Conservation (phyloP, 495 filamentous ascomycete species). For the Mytilinidion resinicola region DNA sequence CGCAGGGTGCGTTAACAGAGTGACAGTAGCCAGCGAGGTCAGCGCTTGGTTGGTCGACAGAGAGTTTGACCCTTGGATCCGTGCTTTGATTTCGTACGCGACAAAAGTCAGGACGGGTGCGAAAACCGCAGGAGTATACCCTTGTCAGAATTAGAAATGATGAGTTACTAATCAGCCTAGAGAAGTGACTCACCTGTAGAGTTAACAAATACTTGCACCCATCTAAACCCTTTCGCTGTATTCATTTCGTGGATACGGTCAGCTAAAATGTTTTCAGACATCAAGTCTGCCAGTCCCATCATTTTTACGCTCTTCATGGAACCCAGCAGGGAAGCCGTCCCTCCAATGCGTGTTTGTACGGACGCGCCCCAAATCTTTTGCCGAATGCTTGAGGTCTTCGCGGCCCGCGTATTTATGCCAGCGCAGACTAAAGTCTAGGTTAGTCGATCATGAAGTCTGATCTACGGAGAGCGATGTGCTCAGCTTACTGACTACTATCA, state of each 20-base stretch:
- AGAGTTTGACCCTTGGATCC: not conserved
- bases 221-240: slow-evolving; percentile 49
- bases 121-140: slow-evolving; percentile 44
- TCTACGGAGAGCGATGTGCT: not conserved
- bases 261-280: slow-evolving; percentile 42
- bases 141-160: slow-evolving; percentile 25
- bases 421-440: slow-evolving; percentile 1
- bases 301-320: slow-evolving; percentile 58
- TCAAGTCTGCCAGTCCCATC: slow-evolving; percentile 44
- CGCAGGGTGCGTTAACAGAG: slow-evolving; percentile 2
- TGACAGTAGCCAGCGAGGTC: slow-evolving; percentile 8
- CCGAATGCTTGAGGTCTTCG: slow-evolving; percentile 15
- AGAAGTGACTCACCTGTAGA: slow-evolving; percentile 35
- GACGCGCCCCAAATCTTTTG: slow-evolving; percentile 44
- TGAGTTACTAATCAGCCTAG: slow-evolving; percentile 4
- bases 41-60: slow-evolving; percentile 5
- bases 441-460: not conserved
- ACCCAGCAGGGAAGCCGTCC: slow-evolving; percentile 45
- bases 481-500: slow-evolving; percentile 19
- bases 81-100: slow-evolving; percentile 29
- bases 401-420: slow-evolving; percentile 3
- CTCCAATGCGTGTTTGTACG: slow-evolving; percentile 37
- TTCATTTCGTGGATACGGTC: slow-evolving; percentile 51
- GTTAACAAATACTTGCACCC: slow-evolving; percentile 47
- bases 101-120: slow-evolving; percentile 48